A percentile compares a stretch with the other conserved stretches of the same genome.
phyloP scores from a whole-genome alignment of 371 early-diverging fungal genomes.

The Mortierella sp. region DNA sequence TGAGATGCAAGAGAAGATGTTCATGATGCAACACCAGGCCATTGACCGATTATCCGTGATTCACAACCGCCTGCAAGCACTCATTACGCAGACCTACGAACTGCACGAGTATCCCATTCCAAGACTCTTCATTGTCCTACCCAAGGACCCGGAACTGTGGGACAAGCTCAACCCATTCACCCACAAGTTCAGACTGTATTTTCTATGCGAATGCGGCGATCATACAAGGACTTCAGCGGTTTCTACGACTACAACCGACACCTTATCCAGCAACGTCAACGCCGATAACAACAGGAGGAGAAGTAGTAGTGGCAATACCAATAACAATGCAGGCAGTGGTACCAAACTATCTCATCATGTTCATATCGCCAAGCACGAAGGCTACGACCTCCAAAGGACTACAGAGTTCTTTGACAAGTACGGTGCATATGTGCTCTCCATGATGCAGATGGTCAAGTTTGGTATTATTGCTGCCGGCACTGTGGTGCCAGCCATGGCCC shows the following conservation, averaged over 20 bases:
- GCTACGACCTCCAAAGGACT: neutral
- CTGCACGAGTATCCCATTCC: constrained; percentile 13
- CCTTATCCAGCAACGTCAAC: too few species aligned
- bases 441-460: neutral
- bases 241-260: too few species aligned
- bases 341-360: neutral
- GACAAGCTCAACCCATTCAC: neutral
- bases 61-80: constrained; percentile 8
- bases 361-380: constrained; percentile 4
- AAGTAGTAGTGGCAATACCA: too few species aligned
- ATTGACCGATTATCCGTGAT: constrained; percentile 5
- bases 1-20: too few species aligned
- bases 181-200: neutral
- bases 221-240: neutral
- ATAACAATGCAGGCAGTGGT: too few species aligned
- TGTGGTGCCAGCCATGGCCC: neutral
- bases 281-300: too few species aligned
- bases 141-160: neutral
- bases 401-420: neutral
- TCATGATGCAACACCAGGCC: constrained; percentile 4
- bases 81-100: constrained; percentile 13
- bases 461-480: neutral
- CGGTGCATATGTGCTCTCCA: neutral
- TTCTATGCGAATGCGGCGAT: neutral
- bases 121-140: constrained; percentile 1